Evolutionary conservation across 2,329 filamentous ascomycete genomes (phyloP).

Genomic region (Ophiostoma novo-ulmi): DNA sequence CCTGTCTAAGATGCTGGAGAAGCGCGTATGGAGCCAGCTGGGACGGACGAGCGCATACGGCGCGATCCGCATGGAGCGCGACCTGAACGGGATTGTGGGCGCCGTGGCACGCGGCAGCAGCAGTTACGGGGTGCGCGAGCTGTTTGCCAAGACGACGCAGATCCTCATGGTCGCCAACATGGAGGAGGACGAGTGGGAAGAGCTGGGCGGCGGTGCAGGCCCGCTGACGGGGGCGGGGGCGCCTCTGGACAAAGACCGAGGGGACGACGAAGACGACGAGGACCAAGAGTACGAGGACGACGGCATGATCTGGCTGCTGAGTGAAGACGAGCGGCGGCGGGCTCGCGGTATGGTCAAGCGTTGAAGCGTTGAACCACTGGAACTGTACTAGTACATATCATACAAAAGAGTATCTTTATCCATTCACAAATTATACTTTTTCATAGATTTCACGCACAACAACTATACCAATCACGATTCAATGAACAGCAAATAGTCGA

Average conservation of each 20-base stretch:
- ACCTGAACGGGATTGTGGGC: conserved; percentile 70
- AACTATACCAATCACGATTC: too few species aligned
- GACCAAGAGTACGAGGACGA: conserved; percentile 45
- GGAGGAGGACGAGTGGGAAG: conserved; percentile 94
- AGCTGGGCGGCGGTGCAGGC: conserved; percentile 42
- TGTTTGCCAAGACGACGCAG: conserved; percentile 71
- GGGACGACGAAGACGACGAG: conserved; percentile 39
- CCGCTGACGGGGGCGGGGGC: background rate
- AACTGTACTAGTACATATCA: background rate
- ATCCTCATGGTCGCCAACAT: conserved; percentile 84
- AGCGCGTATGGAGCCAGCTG: conserved; percentile 64
- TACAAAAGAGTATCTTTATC: background rate
- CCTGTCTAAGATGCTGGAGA: conserved; percentile 75
- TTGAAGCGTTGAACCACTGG: background rate
- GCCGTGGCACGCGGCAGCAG: conserved; percentile 60
- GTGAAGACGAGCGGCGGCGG: conserved; percentile 65
- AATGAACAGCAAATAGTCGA: too few species aligned
- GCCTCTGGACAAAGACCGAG: background rate
- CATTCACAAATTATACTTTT: too few species aligned
- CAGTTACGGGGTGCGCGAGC: conserved; percentile 71
- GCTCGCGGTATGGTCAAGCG: conserved; percentile 61
- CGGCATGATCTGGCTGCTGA: conserved; percentile 67
- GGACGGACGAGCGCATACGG: conserved; percentile 77
- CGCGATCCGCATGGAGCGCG: conserved; percentile 74
- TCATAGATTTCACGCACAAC: too few species aligned